A percentile compares a stretch with the other conserved stretches of the same genome.
Evolutionary conservation across 805 yeast species (phyloP).

Genomic region (Candida morakotiae): DNA sequence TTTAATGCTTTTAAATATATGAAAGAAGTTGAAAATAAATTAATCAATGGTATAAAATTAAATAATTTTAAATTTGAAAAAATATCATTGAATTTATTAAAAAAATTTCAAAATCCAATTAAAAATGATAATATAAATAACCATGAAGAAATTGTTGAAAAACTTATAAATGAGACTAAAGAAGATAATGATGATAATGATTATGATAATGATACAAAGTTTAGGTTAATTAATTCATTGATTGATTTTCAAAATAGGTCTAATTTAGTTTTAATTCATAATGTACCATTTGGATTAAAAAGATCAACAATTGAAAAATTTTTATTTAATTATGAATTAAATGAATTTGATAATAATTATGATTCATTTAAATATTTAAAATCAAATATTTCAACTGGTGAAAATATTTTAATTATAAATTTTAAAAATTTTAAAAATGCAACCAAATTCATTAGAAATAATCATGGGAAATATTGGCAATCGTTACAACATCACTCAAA

Average conservation of each 20-base stretch:
- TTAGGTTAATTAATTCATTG: conserved; percentile 12
- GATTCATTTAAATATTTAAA: conserved; percentile 16
- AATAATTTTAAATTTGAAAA: conserved; percentile 6
- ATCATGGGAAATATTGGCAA: conserved; percentile 48
- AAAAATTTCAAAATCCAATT: not conserved
- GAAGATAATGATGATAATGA: not conserved
- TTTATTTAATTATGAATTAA: conserved; percentile 51
- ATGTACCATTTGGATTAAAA: conserved; percentile 44
- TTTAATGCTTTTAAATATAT: conserved; percentile 50
- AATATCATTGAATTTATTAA: not conserved
- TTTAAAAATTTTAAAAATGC: conserved; percentile 48
- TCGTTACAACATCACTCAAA: conserved; percentile 9
- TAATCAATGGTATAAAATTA: conserved; percentile 41
- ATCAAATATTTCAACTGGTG: conserved; percentile 24
- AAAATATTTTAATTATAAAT: conserved; percentile 28
- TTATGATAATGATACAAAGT: conserved; percentile 7
- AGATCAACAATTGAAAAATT: conserved; percentile 31
- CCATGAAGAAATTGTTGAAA: not conserved
- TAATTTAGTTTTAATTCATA: conserved; percentile 35
- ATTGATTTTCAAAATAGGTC: conserved; percentile 17
- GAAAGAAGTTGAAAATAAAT: conserved; percentile 45
- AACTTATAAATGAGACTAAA: not conserved
- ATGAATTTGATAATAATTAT: conserved; percentile 15
- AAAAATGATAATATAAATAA: too few species aligned
- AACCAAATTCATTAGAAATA: conserved; percentile 45